Percentiles rank a stretch among this genome's conserved stretches.
These are phyloP conservation scores for Penicillium expansum DNA, from an alignment of 2,329 filamentous ascomycete species.

Conservation along the genomic window DNA sequence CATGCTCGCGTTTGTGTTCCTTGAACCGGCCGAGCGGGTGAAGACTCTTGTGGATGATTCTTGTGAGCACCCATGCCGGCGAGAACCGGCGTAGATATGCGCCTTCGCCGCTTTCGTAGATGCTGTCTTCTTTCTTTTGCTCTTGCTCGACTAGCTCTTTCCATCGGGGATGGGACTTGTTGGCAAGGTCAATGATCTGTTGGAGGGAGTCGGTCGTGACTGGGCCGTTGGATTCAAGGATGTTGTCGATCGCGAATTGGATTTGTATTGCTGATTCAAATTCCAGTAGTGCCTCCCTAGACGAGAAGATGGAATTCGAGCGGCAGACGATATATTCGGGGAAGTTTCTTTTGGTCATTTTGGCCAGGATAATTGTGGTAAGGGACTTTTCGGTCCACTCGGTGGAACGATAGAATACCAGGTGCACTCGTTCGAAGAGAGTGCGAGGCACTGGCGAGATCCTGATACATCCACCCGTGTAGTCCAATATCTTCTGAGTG, in stretches of 20 bases:
- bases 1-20: slow-evolving; percentile 72
- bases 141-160: slow-evolving; percentile 68
- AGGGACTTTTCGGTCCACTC: slow-evolving; percentile 98
- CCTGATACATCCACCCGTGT: slow-evolving; percentile 79
- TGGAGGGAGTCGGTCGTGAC: slow-evolving; percentile 64
- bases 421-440: slow-evolving; percentile 88
- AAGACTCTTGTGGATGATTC: slow-evolving; percentile 85
- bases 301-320: slow-evolving; percentile 82
- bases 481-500: slow-evolving; percentile 69
- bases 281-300: slow-evolving; percentile 72
- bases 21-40: slow-evolving; percentile 79
- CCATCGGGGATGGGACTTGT: slow-evolving; percentile 80
- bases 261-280: slow-evolving; percentile 83
- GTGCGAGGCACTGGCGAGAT: slow-evolving; percentile 70
- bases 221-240: slow-evolving; percentile 75
- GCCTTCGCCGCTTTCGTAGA: slow-evolving; percentile 80
- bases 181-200: slow-evolving; percentile 68
- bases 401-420: slow-evolving; percentile 93
- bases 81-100: slow-evolving; percentile 87
- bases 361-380: slow-evolving; percentile 89
- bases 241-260: slow-evolving; percentile 75
- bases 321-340: slow-evolving; percentile 87
- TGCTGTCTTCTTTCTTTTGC: slow-evolving; percentile 68
- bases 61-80: slow-evolving; percentile 87
- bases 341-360: slow-evolving; percentile 83